Evolutionary conservation across 2,329 filamentous ascomycete genomes (phyloP).

Genomic region (Ophiostoma montium): DNA sequence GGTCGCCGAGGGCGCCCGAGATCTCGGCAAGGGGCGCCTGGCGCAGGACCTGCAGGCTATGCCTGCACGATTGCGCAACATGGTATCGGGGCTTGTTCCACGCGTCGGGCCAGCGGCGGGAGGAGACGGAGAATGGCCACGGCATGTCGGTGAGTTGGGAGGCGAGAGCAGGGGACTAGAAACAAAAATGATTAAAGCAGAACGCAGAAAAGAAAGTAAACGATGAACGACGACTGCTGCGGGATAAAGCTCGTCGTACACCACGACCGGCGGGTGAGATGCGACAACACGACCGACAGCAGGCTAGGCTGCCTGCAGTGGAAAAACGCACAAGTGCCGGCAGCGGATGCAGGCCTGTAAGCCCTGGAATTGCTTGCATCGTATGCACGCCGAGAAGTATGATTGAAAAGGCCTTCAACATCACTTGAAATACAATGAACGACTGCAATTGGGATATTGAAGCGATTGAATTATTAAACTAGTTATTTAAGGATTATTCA

Average conservation of each 20-base stretch:
- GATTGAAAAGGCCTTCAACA: too few species aligned
- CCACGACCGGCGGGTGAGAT: too few species aligned
- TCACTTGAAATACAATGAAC: too few species aligned
- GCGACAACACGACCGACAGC: too few species aligned
- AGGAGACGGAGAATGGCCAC: background rate
- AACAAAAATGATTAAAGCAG: too few species aligned
- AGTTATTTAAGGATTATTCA: background rate
- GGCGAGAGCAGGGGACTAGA: too few species aligned
- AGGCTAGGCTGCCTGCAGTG: background rate
- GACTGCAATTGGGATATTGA: too few species aligned
- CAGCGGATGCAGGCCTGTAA: background rate
- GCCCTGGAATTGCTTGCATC: background rate
- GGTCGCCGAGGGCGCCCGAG: constrained; percentile 73
- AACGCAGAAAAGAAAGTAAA: background rate
- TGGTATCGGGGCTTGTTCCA: constrained; percentile 9
- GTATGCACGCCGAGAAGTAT: too few species aligned
- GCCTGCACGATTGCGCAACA: constrained; percentile 23
- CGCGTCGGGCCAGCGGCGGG: background rate
- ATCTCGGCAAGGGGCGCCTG: constrained; percentile 51
- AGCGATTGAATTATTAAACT: too few species aligned
- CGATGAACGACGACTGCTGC: background rate
- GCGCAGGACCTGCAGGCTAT: constrained; percentile 36
- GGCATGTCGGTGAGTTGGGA: too few species aligned
- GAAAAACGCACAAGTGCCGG: background rate
- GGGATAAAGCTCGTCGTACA: too few species aligned